Evolutionary conservation across 371 early-diverging fungal genomes (phyloP).

Genomic region (Nematocida parisii): DNA sequence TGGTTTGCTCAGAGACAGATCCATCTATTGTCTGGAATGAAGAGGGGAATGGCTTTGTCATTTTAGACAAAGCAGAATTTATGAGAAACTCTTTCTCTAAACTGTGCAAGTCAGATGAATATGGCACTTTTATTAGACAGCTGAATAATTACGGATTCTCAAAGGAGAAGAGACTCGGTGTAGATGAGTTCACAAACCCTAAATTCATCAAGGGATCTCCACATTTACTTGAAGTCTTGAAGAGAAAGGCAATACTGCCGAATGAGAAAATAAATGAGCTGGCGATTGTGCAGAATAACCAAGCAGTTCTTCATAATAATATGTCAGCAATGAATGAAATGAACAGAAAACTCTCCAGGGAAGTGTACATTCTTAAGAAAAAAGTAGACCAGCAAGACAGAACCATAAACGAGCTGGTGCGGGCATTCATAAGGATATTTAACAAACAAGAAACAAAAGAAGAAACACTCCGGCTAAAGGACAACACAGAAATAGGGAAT

Average conservation of each 20-base stretch:
- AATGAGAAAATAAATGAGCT: slow-evolving; percentile 22
- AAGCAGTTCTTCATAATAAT: slow-evolving; percentile 41
- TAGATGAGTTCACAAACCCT: slow-evolving; percentile 66
- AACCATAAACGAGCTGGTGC: slow-evolving; percentile 67
- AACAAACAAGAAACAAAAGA: slow-evolving; percentile 38
- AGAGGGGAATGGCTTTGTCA: slow-evolving; percentile 63
- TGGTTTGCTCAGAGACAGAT: slow-evolving; percentile 51
- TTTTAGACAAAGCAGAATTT: slow-evolving; percentile 67
- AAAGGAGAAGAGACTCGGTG: slow-evolving; percentile 58
- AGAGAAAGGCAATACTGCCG: slow-evolving; percentile 38
- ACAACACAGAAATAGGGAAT: slow-evolving; percentile 19
- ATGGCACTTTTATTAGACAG: slow-evolving; percentile 68
- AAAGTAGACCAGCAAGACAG: slow-evolving; percentile 67
- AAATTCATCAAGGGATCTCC: slow-evolving; percentile 60
- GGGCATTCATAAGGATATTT: slow-evolving; percentile 66
- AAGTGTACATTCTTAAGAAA: slow-evolving; percentile 63
- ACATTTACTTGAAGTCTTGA: slow-evolving; percentile 42
- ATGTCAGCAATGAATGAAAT: slow-evolving; percentile 56
- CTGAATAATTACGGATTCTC: slow-evolving; percentile 70
- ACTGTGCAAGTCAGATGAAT: slow-evolving; percentile 69
- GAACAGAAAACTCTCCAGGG: slow-evolving; percentile 60
- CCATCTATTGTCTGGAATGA: slow-evolving; percentile 65
- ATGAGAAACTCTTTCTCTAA: slow-evolving; percentile 59
- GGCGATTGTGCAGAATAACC: slow-evolving; percentile 43
- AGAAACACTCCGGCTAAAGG: slow-evolving; percentile 33